Base-by-base conservation (phyloP, 805 yeast genomes). In the Metschnikowia koreensis region DNA sequence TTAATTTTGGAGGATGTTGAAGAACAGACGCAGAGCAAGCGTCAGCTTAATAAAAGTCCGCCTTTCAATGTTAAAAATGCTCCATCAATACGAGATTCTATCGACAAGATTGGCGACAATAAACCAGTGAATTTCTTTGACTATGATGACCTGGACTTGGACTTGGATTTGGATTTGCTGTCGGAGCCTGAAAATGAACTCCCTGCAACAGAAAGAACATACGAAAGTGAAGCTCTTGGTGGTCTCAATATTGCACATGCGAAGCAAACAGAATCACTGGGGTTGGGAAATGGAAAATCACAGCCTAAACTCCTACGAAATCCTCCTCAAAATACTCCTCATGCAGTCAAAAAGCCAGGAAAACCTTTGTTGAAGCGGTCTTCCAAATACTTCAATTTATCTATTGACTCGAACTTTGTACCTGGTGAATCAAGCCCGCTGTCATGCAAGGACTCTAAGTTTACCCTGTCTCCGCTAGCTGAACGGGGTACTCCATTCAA, bases 11-110 rank as follows among this genome's bases (percentile, higher is more conserved):
- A 72, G 33, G 78, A 73, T 52, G 53, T 60, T 42, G 64, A 61
- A 7, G 68, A 67, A 31, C 68, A 62, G 33, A 29, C 29, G 13
- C 52, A 45, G 34, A 43, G 44, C 28, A 60, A 59, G 51, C 64
- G 64, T 48, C 60, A 54, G 28, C 60, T 71, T 41, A 73, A 69
- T 53, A 74, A 73, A 57, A 69, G 74, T 16, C 78, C 78, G 10
- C 76, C 76, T 1, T 73, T 73, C 59, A 71, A 71, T 52, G 64
- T 71, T 46, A 71, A 72, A 48, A 65, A 66, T 28, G 69, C 64
- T 54, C 48, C 56, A n/a, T 59, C 58, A 33, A 49, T 50, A 26
- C 62, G 53, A 8, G 64, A 60, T 33, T 61, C 62, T n/a, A 42
- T 57, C 2, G 58, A 48, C 37, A 51, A 33, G 8, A 36, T 9